Evolutionary conservation across 1,139 yeast genomes (phyloP).

Genomic region (Yamadazyma buinensis): DNA sequence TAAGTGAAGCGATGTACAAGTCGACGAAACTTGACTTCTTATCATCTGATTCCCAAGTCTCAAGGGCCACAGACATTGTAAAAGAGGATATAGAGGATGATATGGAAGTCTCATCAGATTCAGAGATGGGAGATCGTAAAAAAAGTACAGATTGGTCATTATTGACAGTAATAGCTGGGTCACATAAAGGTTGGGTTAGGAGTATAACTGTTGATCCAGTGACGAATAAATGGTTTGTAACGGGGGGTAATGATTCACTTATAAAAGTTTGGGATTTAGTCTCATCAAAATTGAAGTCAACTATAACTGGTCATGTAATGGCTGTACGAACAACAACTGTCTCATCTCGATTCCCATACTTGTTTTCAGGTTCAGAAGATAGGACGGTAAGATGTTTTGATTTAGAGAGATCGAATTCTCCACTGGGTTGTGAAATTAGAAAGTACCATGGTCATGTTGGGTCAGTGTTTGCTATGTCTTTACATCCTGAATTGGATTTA

Average conservation of each 20-base stretch:
- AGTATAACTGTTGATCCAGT: slow-evolving; percentile 74
- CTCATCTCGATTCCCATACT: slow-evolving; percentile 75
- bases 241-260: slow-evolving; percentile 87
- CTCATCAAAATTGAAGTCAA: slow-evolving; percentile 61
- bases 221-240: slow-evolving; percentile 84
- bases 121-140: not conserved
- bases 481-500: slow-evolving; percentile 85
- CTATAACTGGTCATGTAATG: slow-evolving; percentile 90
- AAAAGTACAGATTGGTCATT: slow-evolving; percentile 54
- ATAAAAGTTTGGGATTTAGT: slow-evolving; percentile 93
- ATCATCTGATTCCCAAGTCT: slow-evolving; percentile 6
- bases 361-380: slow-evolving; percentile 92
- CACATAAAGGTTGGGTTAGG: slow-evolving; percentile 93
- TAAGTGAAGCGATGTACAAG: slow-evolving; percentile 32
- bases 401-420: slow-evolving; percentile 73
- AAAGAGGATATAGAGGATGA: slow-evolving; percentile 1
- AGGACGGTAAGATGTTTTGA: slow-evolving; percentile 97
- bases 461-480: slow-evolving; percentile 76
- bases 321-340: slow-evolving; percentile 75
- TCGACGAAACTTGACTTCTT: slow-evolving; percentile 25
- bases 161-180: slow-evolving; percentile 67
- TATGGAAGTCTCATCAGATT: not conserved
- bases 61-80: not conserved
- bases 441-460: slow-evolving; percentile 94
- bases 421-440: slow-evolving; percentile 53